Evolutionary conservation across 176 grass and related monocot genomes (phyloP).

Genomic region (Panicum miliaceum): DNA sequence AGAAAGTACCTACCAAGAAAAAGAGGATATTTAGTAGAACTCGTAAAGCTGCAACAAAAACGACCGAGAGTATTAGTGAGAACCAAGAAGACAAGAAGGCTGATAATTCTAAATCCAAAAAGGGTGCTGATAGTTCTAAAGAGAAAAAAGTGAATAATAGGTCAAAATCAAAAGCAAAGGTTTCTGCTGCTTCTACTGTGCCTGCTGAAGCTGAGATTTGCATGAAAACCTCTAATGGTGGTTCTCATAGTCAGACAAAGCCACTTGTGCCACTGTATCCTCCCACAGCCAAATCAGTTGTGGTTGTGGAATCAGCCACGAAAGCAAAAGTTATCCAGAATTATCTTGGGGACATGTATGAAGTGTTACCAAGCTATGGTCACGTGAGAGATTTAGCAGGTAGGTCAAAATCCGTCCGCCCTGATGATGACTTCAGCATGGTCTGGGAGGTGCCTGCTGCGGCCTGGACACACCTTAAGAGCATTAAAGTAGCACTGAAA

Average conservation of each 20-base stretch:
- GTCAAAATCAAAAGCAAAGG: slow-evolving; percentile 60
- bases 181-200: slow-evolving; percentile 39
- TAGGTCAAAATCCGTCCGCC: slow-evolving; percentile 85
- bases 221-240: slow-evolving; percentile 34
- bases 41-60: slow-evolving; percentile 54
- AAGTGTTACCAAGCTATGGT: slow-evolving; percentile 94
- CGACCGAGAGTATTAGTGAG: slow-evolving; percentile 13
- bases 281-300: slow-evolving; percentile 79
- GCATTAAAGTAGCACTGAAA: slow-evolving; percentile 78
- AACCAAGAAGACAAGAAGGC: slow-evolving; percentile 45
- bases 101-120: slow-evolving; percentile 38
- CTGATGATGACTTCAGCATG: slow-evolving; percentile 98
- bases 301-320: slow-evolving; percentile 88
- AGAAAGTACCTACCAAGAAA: slow-evolving; percentile 50
- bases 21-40: slow-evolving; percentile 48
- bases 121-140: slow-evolving; percentile 42
- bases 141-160: slow-evolving; percentile 44
- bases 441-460: slow-evolving; percentile 97
- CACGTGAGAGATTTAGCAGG: slow-evolving; percentile 97
- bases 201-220: slow-evolving; percentile 16
- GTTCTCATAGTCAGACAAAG: slow-evolving; percentile 41
- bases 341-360: slow-evolving; percentile 85
- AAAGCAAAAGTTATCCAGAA: slow-evolving; percentile 99
- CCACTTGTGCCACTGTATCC: slow-evolving; percentile 75
- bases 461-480: slow-evolving; percentile 98